Conservation (phyloP, 148 eudicot genomes). For the Amaranthus palmeri region DNA sequence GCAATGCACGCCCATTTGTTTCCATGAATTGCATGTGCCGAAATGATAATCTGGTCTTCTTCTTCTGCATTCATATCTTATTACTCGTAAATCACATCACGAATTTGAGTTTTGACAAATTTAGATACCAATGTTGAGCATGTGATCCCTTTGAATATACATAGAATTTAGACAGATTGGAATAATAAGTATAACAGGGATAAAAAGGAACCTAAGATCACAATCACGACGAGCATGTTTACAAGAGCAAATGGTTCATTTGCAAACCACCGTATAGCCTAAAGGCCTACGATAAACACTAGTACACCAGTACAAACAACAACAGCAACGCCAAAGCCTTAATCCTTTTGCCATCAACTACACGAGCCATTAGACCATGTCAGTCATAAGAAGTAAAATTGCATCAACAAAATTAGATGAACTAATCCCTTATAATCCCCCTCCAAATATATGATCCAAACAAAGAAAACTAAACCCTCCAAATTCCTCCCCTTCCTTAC, state of each 20-base stretch:
- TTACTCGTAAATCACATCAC: background rate
- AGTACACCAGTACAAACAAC: background rate
- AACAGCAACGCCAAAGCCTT: background rate
- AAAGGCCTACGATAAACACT: background rate
- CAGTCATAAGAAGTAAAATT: background rate
- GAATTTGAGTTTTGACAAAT: background rate
- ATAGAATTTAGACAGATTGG: background rate
- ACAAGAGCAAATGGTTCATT: background rate
- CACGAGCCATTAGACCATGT: too few relatives aligned
- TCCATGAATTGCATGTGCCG: conserved; percentile 73
- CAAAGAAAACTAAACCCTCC: too few relatives aligned
- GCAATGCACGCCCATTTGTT: conserved; percentile 87
- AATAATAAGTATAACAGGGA: background rate
- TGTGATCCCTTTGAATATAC: background rate
- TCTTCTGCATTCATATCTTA: conserved; percentile 47
- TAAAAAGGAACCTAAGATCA: background rate
- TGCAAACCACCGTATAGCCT: background rate
- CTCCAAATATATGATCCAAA: too few relatives aligned
- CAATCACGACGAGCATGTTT: background rate
- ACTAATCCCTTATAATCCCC: too few relatives aligned
- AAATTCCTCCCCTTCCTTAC: too few relatives aligned
- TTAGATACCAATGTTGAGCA: background rate
- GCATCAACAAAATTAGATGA: too few relatives aligned
- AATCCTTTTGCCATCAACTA: too few relatives aligned
- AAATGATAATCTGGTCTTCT: conserved; percentile 57